Evolutionary conservation across 2,329 filamentous ascomycete species (phyloP).

Genomic region (Aspergillus arachidicola): DNA sequence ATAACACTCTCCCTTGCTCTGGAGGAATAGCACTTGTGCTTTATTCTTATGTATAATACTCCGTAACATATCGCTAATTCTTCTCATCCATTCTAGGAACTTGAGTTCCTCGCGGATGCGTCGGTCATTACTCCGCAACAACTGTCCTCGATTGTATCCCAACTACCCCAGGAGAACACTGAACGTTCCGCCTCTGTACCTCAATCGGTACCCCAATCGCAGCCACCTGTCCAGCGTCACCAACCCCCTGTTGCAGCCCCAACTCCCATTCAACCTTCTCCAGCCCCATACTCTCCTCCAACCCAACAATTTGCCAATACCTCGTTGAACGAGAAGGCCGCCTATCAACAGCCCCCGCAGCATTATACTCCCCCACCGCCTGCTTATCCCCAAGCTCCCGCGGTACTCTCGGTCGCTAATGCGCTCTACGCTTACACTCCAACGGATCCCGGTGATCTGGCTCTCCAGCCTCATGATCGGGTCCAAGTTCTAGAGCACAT

Average conservation of each 20-base stretch:
- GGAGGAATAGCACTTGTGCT: background rate
- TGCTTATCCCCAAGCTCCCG: constrained; percentile 52
- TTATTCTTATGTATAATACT: background rate
- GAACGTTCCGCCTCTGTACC: constrained; percentile 21
- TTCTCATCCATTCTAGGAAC: constrained; percentile 63
- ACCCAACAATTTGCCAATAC: constrained; percentile 41
- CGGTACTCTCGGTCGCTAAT: constrained; percentile 70
- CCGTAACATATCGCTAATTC: background rate
- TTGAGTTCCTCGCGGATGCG: constrained; percentile 84
- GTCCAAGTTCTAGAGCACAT: constrained; percentile 86
- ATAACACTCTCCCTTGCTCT: constrained; percentile 35
- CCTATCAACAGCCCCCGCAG: constrained; percentile 33
- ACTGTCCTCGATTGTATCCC: constrained; percentile 72
- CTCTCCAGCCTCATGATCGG: constrained; percentile 77
- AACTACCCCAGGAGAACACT: constrained; percentile 63
- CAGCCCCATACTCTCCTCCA: constrained; percentile 40
- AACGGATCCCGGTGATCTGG: constrained; percentile 78
- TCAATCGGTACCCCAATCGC: constrained; percentile 11
- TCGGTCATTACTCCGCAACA: constrained; percentile 74
- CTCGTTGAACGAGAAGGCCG: constrained; percentile 46
- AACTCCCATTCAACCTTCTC: constrained; percentile 32
- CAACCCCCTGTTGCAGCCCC: constrained; percentile 22
- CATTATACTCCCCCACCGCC: constrained; percentile 56
- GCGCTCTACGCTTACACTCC: constrained; percentile 84
- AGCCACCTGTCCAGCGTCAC: constrained; percentile 31